Evolutionary conservation across 306 rosid genomes (phyloP), one percentile per base, ranked within the genome.

Genomic region (Vicia sativa): DNA sequence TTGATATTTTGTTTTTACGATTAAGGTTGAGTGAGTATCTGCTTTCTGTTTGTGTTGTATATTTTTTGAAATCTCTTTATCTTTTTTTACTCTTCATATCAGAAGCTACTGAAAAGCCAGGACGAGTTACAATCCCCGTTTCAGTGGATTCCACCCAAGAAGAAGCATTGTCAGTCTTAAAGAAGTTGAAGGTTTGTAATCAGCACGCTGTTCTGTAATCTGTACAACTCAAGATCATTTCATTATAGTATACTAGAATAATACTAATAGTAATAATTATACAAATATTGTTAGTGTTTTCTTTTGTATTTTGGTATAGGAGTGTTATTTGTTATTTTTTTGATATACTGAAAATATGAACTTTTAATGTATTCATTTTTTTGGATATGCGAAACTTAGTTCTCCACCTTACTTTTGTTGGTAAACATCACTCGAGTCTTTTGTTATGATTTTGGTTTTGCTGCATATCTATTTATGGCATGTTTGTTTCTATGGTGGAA

Each of bases 71-170:
- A 58, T 39, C 13, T 62, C 9, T 46, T 67, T 14, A 39, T 67
- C 11, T 9, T 39, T 13, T 49, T 61, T 68, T 41, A 39, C 29
- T 74, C 48, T 66, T 18, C 10, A 11, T 65, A 50, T 77, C 79
- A 79, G 87, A 60, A 49, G 72, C 78, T 70, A 10, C 34, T 31
- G 79, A 73, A 62, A 90, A 81, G 83, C 83, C 62, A 45, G 85
- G 75, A 11, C 92, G 84, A 14, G 69, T 92, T 74, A 64, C 75
- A 52, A 68, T 86, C 45, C 83, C 91, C 1, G 78, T 78, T 68
- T 86, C 85, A 18, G 84, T 84, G 67, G 98, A 92, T 83, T 80
- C 89, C 75, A 81, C 93, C 35, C 98, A 92, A 75, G 84, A 77
- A 75, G 89, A 87, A 81, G 96, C 98, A 49, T 56, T 90, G 71